Base-by-base conservation (phyloP, 2,329 filamentous ascomycete species). In the Pseudonectria buxi region DNA sequence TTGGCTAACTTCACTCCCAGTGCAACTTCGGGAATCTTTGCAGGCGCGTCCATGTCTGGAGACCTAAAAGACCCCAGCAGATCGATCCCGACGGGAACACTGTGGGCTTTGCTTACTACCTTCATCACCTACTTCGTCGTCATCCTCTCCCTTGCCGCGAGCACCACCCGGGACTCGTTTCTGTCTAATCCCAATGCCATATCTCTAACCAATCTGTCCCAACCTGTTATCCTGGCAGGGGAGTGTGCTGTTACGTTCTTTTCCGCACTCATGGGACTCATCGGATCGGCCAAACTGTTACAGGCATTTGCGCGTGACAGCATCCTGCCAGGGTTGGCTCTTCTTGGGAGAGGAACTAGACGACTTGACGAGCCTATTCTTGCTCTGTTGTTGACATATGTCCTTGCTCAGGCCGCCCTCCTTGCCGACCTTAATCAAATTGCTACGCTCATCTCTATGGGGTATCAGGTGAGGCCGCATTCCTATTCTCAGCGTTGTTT, bases 41-140 rank as follows among this genome's bases (percentile, higher is more conserved):
- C 78, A 40, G 88, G 88, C 13, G 87, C 87, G 6, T 90, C 85
- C 48, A 94, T 94, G 87, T 94, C 86, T 7, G 87, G 87, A 13
- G 86, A 94, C 55, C 61, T 94, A 32, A 83, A 76, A 43, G 81
- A 87, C 44, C 87, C 87, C 0, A 90, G 85, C 67, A 86, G 81
- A 57, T 77, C 86, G 1, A 94, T 94, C 35, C 87, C 87, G 0
- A 81, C 77, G 43, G 87, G 87, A n/a, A 94, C 87, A 0, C 63
- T 94, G 1, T 84, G 78, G 62, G 86, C 86, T 3, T 76, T 90
- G 56, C 64, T 76, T 10, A 72, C 87, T 15, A 94, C 87, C 0
- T 85, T 94, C 47, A 56, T 83, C 36, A 70, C 82, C 6, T 94
- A 94, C 55, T 65, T 84, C 7, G 50, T 87, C 16, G 86, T 94